Base-by-base conservation (phyloP, 495 filamentous ascomycete genomes). In the Tuber indicum region DNA sequence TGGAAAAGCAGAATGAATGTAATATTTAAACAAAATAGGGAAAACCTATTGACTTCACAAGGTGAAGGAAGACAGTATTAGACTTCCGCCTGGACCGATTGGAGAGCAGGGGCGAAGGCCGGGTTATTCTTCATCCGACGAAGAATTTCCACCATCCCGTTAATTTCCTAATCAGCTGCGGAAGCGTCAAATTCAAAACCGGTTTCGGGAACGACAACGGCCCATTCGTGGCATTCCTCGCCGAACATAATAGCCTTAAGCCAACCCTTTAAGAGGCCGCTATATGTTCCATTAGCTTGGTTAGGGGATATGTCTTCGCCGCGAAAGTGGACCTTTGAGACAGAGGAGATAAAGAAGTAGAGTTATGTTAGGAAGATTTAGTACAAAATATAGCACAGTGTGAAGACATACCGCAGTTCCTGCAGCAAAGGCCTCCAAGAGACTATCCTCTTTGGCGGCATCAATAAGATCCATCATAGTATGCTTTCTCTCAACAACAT, bases 161-260 rank as follows among this genome's bases (percentile, higher is more conserved):
- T 73, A 14, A 83, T 52, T 58, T 82, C 81, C 9, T 45, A 41
- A n/a, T 83, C 76, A 36, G 58, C 26, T 6, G 26, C 58, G 26
- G 58, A 36, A 36, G n/a, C 5, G 39, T 74, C 76, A 6, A 76
- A 36, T 71, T 82, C 62, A 44, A 82, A 81, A 9, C 78, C 81
- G 81, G 88, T 85, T 83, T 92, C 89, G 72, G 92, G 87, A 72
- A 97, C 88, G 41, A 93, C 88, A 76, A 93, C 87, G 41, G 89
- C 90, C 94, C 94, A 97, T 72, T 91, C 89, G 81, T 97, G 92
- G 73, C 90, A 83, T 83, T 90, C 91, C 79, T 89, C 91, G 73
- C 94, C 94, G 84, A 90, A 97, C 92, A 96, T 96, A 84, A 97
- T 95, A 66, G 91, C 89, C 83, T 86, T 86, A 75, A 97, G 86